Percentiles rank a stretch among this genome's conserved stretches.
These are phyloP conservation scores for Phaeosphaeria sp. DNA, from an alignment of 2,329 filamentous ascomycete species.

Conservation along the genomic window DNA sequence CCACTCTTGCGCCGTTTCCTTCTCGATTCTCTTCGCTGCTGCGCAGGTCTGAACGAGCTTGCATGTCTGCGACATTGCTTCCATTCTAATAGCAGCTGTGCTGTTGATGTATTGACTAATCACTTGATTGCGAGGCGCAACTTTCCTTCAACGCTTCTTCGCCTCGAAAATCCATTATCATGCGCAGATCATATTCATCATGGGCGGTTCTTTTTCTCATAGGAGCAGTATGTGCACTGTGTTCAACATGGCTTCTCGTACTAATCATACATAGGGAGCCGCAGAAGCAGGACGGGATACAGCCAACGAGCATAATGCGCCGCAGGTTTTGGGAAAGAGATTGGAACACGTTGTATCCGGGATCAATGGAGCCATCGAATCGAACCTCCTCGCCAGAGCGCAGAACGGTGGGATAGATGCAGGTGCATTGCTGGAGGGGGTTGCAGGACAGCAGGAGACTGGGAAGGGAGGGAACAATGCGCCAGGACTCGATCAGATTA, in stretches of 20 bases:
- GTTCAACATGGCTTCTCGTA: neutral
- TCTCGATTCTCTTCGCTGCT: constrained; percentile 41
- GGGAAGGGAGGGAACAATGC: constrained; percentile 9
- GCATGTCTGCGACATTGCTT: constrained; percentile 42
- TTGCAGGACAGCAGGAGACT: constrained; percentile 18
- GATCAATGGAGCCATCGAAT: constrained; percentile 14
- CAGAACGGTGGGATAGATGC: constrained; percentile 25
- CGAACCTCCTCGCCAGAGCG: constrained; percentile 2
- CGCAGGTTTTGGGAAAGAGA: constrained; percentile 30
- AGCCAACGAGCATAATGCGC: constrained; percentile 25
- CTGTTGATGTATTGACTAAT: constrained; percentile 48
- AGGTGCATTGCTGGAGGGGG: constrained; percentile 24
- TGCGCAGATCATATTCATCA: constrained; percentile 38
- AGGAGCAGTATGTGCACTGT: constrained; percentile 33
- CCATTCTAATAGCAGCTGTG: constrained; percentile 40
- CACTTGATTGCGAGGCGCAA: constrained; percentile 9
- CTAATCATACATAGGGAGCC: constrained; percentile 32
- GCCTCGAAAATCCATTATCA: constrained; percentile 15
- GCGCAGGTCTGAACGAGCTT: constrained; percentile 44
- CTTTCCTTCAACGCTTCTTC: neutral
- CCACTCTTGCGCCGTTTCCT: constrained; percentile 22
- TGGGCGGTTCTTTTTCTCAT: constrained; percentile 38
- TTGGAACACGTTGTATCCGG: constrained; percentile 35
- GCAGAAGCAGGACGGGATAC: constrained; percentile 36
- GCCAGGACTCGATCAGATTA: constrained; percentile 17